Base-by-base conservation (phyloP, 169 alveolate genomes). In the Besnoitia besnoiti region DNA sequence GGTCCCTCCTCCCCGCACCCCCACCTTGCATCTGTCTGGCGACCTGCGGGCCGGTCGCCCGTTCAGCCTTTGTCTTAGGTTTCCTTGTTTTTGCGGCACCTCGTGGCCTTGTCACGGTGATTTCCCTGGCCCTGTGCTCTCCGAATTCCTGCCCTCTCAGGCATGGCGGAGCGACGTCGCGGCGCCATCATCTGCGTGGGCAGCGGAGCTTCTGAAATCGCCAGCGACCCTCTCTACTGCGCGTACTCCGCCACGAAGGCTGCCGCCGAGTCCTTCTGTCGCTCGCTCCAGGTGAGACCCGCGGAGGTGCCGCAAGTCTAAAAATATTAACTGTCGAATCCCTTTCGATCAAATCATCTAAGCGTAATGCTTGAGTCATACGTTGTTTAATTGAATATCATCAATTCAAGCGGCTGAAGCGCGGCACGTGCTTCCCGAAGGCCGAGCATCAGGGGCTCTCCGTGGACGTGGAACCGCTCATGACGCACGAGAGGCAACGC, bases 121-220 rank as follows among this genome's bases (percentile, higher is more conserved):
- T 39, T 40, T 8, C 5, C 5, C 24, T 73, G 5, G 50, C 46
- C 42, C 30, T 73, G 5, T 30, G 49, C 12, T 16, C 50, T 46
- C 8, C 61, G 30, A 30, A 55, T 49, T 3, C 73, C 16, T 51
- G 49, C 33, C 24, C 12, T 14, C 77, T 19, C 51, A 90, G 94
- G 88, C 39, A 91, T 91, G 94, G 46, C 4, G 47, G 55, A 2
- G 30, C 73, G 96, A 16, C 80, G 46, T 51, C 55, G 92, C 1
- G 96, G 96, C 46, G 93, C 93, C 30, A 93, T 95, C 37, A 84
- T 95, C 14, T 93, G 95, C 77, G 89, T 95, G 37, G 96, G 96
- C 27, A 93, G 96, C 77, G 96, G 95, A 12, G 89, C 93, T 24
- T 93, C 96, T 35, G 88, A 85, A 62, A 62, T 95, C 24, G 93